Conservation (phyloP, 164 flowering plant species). For the Saururus chinensis region DNA sequence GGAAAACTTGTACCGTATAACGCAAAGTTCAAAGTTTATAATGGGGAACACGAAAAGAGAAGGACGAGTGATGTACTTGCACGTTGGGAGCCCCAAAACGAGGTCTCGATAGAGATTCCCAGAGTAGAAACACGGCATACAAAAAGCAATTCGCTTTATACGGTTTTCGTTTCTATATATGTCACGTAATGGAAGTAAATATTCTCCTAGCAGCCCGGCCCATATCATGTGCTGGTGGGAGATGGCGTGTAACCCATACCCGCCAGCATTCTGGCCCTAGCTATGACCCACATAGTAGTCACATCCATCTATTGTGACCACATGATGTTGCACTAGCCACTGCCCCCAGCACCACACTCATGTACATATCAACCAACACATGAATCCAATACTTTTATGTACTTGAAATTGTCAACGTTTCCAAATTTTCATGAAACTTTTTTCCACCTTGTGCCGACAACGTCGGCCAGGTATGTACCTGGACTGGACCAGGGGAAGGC, state of each 20-base stretch:
- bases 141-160: background rate
- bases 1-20: too few relatives aligned
- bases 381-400: too few relatives aligned
- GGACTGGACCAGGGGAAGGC: constrained; percentile 80
- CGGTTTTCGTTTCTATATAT: background rate
- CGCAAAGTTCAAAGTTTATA: too few relatives aligned
- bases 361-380: too few relatives aligned
- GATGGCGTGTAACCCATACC: constrained; percentile 11
- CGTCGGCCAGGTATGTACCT: constrained; percentile 36
- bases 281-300: background rate
- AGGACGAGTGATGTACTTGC: background rate
- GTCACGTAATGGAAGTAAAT: background rate
- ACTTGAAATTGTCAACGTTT: too few relatives aligned
- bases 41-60: background rate
- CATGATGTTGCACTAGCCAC: too few relatives aligned
- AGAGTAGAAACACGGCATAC: too few relatives aligned
- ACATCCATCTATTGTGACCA: too few relatives aligned
- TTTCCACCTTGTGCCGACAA: background rate
- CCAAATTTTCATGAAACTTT: background rate
- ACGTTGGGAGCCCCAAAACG: background rate
- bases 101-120: too few relatives aligned
- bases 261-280: background rate
- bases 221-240: constrained; percentile 6
- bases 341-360: too few relatives aligned
- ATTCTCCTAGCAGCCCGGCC: too few relatives aligned